These are phyloP conservation scores for Sphagnum fallax DNA, from an alignment of 228 moss, liverwort and hornwort genomes.

Conservation along the genomic window DNA sequence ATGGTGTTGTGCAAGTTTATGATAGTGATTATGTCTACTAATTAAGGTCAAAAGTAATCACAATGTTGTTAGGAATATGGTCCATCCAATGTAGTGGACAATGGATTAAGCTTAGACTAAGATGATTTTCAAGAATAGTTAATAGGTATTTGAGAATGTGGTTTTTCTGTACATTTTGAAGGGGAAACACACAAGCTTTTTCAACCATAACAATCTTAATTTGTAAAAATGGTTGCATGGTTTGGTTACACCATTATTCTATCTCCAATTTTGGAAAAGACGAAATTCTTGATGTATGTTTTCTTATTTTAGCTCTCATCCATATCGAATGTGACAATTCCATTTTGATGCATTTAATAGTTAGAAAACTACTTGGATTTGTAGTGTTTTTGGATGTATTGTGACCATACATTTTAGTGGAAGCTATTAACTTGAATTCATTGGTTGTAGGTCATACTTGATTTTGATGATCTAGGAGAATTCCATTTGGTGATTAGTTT, in stretches of 20 bases:
- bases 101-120: neutral
- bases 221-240: conserved; percentile 79
- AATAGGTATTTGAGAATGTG: neutral
- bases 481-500: neutral
- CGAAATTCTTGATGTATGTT: conserved; percentile 57
- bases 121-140: neutral
- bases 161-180: conserved; percentile 5
- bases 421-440: neutral
- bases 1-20: neutral
- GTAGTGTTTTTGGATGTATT: neutral
- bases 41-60: neutral
- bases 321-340: neutral
- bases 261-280: conserved; percentile 76
- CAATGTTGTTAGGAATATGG: neutral
- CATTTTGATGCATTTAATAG: neutral
- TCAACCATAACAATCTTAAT: conserved; percentile 79
- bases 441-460: neutral
- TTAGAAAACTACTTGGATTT: neutral
- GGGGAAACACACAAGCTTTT: conserved; percentile 82
- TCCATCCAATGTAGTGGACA: too few relatives aligned
- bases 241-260: conserved; percentile 90
- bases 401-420: neutral
- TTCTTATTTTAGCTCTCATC: neutral
- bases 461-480: neutral
- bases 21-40: neutral